Base-by-base conservation (phyloP, 228 moss, liverwort and hornwort species). In the Sphagnum magellanicum region DNA sequence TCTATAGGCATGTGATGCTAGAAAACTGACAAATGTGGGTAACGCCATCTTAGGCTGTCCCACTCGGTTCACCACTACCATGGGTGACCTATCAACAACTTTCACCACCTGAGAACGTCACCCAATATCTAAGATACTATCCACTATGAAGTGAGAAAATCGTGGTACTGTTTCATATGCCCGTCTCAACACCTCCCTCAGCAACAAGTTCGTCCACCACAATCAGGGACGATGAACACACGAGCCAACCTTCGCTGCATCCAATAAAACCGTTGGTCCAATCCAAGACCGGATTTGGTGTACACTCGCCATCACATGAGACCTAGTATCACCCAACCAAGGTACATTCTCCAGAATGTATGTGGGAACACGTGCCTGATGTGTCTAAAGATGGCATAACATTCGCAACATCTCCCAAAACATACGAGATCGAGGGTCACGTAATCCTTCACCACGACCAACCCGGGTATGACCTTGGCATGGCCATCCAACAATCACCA, bases 401-500 rank as follows among this genome's bases (percentile, higher is more conserved):
- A 32, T 3, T 0, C 32, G 3, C 32, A 32, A 32, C 32, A 32
- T 32, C 3, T 32, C 32, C 32, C 32, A 32, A 32, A 32, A 32
- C 32, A 32, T 32, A 3, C 3, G 32, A 32, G 32, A 32, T 32
- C 3, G 3, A 32, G 1, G 32, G 32, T 32, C 32, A 32, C 32
- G 1, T 32, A 2, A 32, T 32, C 32, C 3, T 3, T 32, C 32
- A 32, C 32, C 32, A 32, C 3, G 32, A 32, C 3, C 0, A 32
- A 0, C 32, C 32, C 32, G 3, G 3, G 3, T 32, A 32, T 32
- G 32, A 32, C 32, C 32, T 0, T 32, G 3, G 32, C 65, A 72
- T 14, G 50, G 51, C 46, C 66, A 72, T 52, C 51, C 53, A n/a
- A 1, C 5, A 11, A 72, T 57, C 15, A 72, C 66, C 64, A 71